Evolutionary conservation across 1,284 basidiomycete species (phyloP).

Genomic region (Moniliophthora roreri): DNA sequence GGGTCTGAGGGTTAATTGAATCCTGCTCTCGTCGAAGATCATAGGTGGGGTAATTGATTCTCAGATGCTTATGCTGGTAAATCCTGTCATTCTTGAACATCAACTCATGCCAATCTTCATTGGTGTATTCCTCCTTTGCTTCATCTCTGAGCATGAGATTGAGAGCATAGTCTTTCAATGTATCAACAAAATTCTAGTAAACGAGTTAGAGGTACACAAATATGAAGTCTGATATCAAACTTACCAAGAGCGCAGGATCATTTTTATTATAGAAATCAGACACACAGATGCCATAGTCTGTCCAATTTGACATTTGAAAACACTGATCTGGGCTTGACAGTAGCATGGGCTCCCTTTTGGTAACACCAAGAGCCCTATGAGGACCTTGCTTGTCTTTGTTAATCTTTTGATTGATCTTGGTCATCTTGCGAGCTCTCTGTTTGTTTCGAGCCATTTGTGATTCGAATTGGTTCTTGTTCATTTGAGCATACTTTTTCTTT

Average conservation of each 20-base stretch:
- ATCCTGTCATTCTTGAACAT: slow-evolving; percentile 12
- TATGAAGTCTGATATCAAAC: no score
- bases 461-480: not conserved
- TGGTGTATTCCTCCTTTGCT: not conserved
- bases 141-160: not conserved
- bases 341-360: no score
- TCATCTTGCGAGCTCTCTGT: not conserved
- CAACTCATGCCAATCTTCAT: slow-evolving; percentile 6
- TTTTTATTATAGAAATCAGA: no score
- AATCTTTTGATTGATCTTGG: not conserved
- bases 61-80: slow-evolving; percentile 16
- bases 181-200: no score
- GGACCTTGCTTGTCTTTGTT: not conserved
- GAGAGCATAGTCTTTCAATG: slow-evolving; percentile 1
- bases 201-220: no score
- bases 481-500: slow-evolving; percentile 1
- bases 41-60: slow-evolving; percentile 23
- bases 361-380: no score
- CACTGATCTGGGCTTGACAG: no score
- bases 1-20: slow-evolving; percentile 2
- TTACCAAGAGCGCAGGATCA: no score
- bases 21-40: slow-evolving; percentile 14
- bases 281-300: no score
- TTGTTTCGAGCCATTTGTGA: not conserved
- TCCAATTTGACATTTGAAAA: no score